Base-by-base conservation (phyloP, 805 yeast species). In the Lachancea thermotolerans region DNA sequence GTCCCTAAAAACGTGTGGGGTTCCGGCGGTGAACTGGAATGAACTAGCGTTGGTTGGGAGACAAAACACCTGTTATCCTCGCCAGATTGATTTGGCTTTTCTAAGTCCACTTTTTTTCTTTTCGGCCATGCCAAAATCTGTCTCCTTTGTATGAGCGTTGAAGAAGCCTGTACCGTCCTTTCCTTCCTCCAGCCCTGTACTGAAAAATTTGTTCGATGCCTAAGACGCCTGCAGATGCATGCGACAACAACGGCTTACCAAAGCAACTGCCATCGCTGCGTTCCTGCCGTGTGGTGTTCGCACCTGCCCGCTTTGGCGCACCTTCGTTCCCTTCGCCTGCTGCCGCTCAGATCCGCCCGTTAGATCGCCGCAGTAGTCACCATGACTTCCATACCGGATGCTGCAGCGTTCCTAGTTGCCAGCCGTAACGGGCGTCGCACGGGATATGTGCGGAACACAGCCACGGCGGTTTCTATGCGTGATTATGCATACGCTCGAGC, bases 131-230 rank as follows among this genome's bases (percentile, higher is more conserved):
- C 9, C 33, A 14, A 30, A 30, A 30, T 30, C 14, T 30, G 14
- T 14, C 33, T 30, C 33, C 33, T 30, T 30, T 30, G 33, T 30
- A 30, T 30, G 33, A 30, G 33, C 33, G 33, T 30, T 30, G 33
- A 30, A 30, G 33, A 30, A 30, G 33, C 9, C 14, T 9, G 33
- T 30, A 30, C 33, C 33, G 33, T 30, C 33, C 36, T 39, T 32
- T n/a, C 12, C 15, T 16, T n/a, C 29, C 35, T 39, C 27, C 18
- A 16, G 35, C 18, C 34, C 8, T 32, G 14, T 11, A 11, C 30
- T 15, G 41, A 29, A 38, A 38, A 38, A 27, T 28, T 38, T 38
- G 41, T 38, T 38, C 41, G 18, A 38, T 38, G 41, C 41, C 34
- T 37, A 14, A 12, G 5, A 16, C 41, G 41, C 18, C 16, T 38